Base-by-base conservation (phyloP, 2,329 filamentous ascomycete species). In the Fusarium camptoceras region DNA sequence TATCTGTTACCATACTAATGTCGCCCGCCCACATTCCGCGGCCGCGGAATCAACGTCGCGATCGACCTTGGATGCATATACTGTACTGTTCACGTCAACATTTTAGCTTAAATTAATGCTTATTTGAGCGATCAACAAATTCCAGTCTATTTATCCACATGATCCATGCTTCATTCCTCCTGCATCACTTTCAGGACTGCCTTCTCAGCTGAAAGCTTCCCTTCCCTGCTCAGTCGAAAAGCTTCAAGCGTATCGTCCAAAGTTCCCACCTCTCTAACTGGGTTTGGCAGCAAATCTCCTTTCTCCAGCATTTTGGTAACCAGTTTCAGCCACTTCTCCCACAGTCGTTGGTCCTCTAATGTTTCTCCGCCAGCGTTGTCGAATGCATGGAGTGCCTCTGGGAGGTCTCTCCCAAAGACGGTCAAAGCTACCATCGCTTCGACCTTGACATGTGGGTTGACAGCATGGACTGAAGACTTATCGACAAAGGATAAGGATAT, bases 161-260 rank as follows among this genome's bases (percentile, higher is more conserved):
- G 11, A 14, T 22, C 12, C 12, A 7, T 8, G 3, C 14, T 24
- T 56, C 22, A 34, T n/a, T 34, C 20, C 15, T 20, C 39, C 9
- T 11, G 18, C 14, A n/a, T 12, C 15, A 64, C 27, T 3, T 18
- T 46, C 0, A 64, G 14, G 12, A 65, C 51, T 1, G 51, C 61
- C 15, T 65, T 65, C 12, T 65, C 27, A 8, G 60, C 62, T 4
- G 62, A 65, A 1, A 65, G 5, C 22, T 30, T 27, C 3, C 60
- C 62, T 18, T 59, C 46, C 22, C 37, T 59, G 11, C 53, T 65
- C 2, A 65, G 28, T 9, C 41, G 37, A 65, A 65, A 65, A 3
- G 39, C 62, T 6, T 47, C 22, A 20, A 6, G 3, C 9, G 64
- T 46, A 18, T 50, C 25, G 3, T 50, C n/a, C 5, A 64, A 16